Evolutionary conservation across 192 early-diverging fungal genomes (phyloP), one percentile per base, ranked within the genome.

Genomic region (Umbelopsis isabellina): DNA sequence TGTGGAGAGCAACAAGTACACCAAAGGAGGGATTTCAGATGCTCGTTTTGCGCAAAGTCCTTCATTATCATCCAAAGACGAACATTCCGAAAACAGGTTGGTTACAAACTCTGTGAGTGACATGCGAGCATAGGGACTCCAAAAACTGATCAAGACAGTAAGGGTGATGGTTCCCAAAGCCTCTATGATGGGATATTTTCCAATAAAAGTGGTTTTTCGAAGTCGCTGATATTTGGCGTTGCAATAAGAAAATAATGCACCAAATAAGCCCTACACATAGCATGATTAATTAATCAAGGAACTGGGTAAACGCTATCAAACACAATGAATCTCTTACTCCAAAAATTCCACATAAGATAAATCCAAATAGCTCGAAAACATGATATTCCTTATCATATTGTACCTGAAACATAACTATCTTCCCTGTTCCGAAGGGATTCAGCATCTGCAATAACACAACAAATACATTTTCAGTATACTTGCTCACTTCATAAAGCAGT

Each of bases 61-160:
- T 33, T 80, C 81, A 49, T 83, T 83, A 52, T 86, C 81, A 72
- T 79, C 75, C 8, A 25, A 68, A 16, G 86, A 72, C 11, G 85
- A 85, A 64, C 97, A 99, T 70, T 97, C 97, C 30, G 90, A 88
- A 77, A 99, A 98, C 51, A 99, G 84, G 68, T 88, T 89, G 15
- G 91, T 90, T 4, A 97, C 85, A 66, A 99, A 85, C 69, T 97
- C 93, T n/a, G 86, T 90, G 10, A 89, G 85, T 70, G 91, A 91
- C 27, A 97, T 86, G 50, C 96, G 92, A 73, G 41, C 30, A 72
- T 92, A 95, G 18, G 87, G 88, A 72, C 93, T 95, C 66, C 86
- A 71, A 74, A 91, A 98, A 73, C 93, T 89, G 16, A 94, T 37
- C 3, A 87, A 45, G 9, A 90, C 88, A 2, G 97, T 97, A n/a